Evolutionary conservation across 2,329 filamentous ascomycete genomes (phyloP).

Genomic region (Aureobasidium sp.): DNA sequence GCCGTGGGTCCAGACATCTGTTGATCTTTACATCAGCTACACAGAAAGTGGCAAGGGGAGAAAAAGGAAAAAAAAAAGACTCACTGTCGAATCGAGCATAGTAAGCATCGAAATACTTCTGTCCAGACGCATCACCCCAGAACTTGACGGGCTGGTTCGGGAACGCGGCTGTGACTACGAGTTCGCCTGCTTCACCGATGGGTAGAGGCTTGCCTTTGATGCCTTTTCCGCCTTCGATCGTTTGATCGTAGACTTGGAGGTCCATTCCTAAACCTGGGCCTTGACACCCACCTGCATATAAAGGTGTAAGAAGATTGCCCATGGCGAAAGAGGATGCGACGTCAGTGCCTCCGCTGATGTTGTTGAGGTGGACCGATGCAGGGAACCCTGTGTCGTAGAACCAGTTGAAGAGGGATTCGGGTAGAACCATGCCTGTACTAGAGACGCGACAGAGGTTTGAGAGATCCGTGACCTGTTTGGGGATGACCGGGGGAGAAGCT

Average conservation of each 20-base stretch:
- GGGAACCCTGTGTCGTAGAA: conserved; percentile 69
- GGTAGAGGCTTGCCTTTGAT: conserved; percentile 47
- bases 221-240: conserved; percentile 36
- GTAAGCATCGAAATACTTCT: conserved; percentile 41
- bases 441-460: conserved; percentile 55
- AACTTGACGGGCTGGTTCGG: conserved; percentile 62
- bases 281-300: conserved; percentile 54
- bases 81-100: conserved; percentile 38
- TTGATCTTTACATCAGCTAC: not conserved
- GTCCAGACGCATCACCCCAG: conserved; percentile 37
- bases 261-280: conserved; percentile 48
- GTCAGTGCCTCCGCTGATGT: conserved; percentile 73
- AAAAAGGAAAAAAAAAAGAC: not conserved
- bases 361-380: conserved; percentile 56
- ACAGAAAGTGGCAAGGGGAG: too few relatives aligned
- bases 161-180: conserved; percentile 64
- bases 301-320: conserved; percentile 62
- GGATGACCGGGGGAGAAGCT: conserved; percentile 46
- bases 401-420: conserved; percentile 73
- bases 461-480: conserved; percentile 57
- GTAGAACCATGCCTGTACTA: conserved; percentile 75
- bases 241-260: conserved; percentile 54
- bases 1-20: conserved; percentile 70
- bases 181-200: conserved; percentile 63
- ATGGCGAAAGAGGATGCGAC: conserved; percentile 58